Evolutionary conservation across 2,329 filamentous ascomycete species (phyloP).

Genomic region (Incumbomyces delicatus): DNA sequence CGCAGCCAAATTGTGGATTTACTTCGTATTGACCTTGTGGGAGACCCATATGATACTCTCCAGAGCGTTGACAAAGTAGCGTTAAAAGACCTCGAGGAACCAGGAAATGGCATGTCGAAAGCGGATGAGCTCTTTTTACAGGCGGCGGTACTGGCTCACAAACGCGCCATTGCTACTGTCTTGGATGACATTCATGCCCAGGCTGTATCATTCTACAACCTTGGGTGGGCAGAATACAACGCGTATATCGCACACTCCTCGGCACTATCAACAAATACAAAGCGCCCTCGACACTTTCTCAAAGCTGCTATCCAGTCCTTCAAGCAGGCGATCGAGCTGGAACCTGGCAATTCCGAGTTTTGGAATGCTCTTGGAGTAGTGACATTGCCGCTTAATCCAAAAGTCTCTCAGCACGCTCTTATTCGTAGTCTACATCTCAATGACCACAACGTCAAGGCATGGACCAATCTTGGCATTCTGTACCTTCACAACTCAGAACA

Average conservation of each 20-base stretch:
- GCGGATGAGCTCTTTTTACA: constrained; percentile 49
- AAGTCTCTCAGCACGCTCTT: constrained; percentile 86
- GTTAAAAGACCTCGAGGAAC: constrained; percentile 37
- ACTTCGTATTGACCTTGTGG: constrained; percentile 44
- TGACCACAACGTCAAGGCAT: constrained; percentile 71
- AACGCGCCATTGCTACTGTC: constrained; percentile 67
- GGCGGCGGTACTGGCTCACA: constrained; percentile 73
- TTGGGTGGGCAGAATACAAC: constrained; percentile 86
- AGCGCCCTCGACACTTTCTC: constrained; percentile 56
- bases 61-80: constrained; percentile 32
- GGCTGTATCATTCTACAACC: constrained; percentile 92
- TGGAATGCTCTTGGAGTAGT: constrained; percentile 94
- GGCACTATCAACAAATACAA: constrained; percentile 30
- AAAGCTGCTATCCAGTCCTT: constrained; percentile 81
- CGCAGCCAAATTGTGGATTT: constrained; percentile 45
- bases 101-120: constrained; percentile 9
- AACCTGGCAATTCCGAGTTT: constrained; percentile 88
- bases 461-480: constrained; percentile 83
- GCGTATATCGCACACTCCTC: constrained; percentile 48
- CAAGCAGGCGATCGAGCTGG: constrained; percentile 90
- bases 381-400: constrained; percentile 74
- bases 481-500: constrained; percentile 76
- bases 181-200: constrained; percentile 72
- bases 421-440: constrained; percentile 87
- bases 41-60: constrained; percentile 43